A percentile compares a stretch with the other conserved stretches of the same genome.
These are phyloP conservation scores for Rhodomyrtus psidioides DNA, from an alignment of 441 rosid species.

Conservation along the genomic window DNA sequence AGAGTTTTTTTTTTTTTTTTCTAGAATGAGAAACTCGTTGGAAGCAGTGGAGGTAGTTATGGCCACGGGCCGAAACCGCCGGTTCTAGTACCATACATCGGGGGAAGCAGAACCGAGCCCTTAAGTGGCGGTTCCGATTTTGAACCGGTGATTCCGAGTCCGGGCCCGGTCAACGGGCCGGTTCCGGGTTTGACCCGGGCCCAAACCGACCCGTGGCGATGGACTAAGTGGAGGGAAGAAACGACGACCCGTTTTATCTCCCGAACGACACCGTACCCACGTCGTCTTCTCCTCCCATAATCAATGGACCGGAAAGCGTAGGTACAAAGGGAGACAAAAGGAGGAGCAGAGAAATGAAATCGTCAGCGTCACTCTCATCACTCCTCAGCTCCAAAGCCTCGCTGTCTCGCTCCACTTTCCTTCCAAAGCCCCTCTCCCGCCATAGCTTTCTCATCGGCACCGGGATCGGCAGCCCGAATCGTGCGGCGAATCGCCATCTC, in stretches of 20 bases:
- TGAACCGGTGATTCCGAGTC: no score
- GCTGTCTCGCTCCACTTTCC: not conserved
- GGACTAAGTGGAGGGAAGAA: not conserved
- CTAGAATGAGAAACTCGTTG: no score
- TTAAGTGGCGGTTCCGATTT: no score
- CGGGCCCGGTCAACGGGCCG: no score
- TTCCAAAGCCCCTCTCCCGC: slow-evolving; percentile 5
- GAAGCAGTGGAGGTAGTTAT: no score
- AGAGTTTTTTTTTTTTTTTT: no score
- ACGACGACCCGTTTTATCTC: not conserved
- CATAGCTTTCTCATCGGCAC: not conserved
- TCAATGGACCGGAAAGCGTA: not conserved
- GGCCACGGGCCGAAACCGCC: no score
- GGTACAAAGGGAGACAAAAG: not conserved
- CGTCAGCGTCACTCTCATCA: slow-evolving; percentile 29
- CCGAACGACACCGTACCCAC: not conserved
- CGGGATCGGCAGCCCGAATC: not conserved
- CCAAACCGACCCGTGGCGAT: no score
- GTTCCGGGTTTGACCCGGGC: no score
- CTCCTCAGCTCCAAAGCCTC: slow-evolving; percentile 15
- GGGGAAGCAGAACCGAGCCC: no score
- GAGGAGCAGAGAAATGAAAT: slow-evolving; percentile 19
- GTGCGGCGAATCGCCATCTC: not conserved
- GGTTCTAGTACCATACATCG: no score
- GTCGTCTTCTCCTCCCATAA: not conserved